These are phyloP conservation scores for Gymnopilus junonius DNA, from an alignment of 768 basidiomycete species.

Conservation along the genomic window DNA sequence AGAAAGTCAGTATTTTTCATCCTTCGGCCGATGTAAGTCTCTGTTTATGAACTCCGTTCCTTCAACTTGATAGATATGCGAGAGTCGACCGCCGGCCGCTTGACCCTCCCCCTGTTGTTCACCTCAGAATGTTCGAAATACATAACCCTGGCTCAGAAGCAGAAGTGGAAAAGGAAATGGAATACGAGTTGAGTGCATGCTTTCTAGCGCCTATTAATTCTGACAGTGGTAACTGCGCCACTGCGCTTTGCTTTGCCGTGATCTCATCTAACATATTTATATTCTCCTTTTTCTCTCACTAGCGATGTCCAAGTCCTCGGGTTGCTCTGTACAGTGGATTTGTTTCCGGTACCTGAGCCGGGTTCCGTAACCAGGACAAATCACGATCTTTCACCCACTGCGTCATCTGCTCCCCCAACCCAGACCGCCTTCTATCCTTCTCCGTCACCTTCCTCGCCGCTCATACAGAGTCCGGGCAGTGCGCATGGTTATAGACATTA, in stretches of 20 bases:
- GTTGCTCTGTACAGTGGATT: conserved; percentile 76
- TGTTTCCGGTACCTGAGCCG: conserved; percentile 60
- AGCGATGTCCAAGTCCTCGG: conserved; percentile 70
- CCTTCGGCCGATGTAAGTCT: conserved; percentile 5
- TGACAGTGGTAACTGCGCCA: not conserved
- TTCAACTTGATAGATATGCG: conserved; percentile 48
- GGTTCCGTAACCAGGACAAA: conserved; percentile 4
- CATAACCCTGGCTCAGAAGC: conserved; percentile 43
- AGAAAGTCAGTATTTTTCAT: conserved; percentile 53
- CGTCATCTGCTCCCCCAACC: conserved; percentile 17
- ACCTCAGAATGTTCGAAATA: conserved; percentile 52
- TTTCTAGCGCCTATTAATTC: not conserved
- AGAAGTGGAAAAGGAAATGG: conserved; percentile 47
- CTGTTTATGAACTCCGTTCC: conserved; percentile 7
- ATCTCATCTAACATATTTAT: not conserved
- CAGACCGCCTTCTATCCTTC: conserved; percentile 16
- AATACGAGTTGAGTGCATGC: conserved; percentile 48
- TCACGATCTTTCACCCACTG: conserved; percentile 3
- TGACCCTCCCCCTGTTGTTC: conserved; percentile 69
- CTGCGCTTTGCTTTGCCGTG: not conserved
- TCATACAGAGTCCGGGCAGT: not conserved
- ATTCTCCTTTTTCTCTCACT: conserved; percentile 6
- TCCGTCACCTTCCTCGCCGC: conserved; percentile 1
- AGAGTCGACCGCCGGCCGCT: conserved; percentile 66
- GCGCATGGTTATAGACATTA: not conserved